Percentiles rank a stretch among this genome's conserved stretches.
Evolutionary conservation across 148 eudicot species (phyloP).

Genomic region (Limonium bicolor): DNA sequence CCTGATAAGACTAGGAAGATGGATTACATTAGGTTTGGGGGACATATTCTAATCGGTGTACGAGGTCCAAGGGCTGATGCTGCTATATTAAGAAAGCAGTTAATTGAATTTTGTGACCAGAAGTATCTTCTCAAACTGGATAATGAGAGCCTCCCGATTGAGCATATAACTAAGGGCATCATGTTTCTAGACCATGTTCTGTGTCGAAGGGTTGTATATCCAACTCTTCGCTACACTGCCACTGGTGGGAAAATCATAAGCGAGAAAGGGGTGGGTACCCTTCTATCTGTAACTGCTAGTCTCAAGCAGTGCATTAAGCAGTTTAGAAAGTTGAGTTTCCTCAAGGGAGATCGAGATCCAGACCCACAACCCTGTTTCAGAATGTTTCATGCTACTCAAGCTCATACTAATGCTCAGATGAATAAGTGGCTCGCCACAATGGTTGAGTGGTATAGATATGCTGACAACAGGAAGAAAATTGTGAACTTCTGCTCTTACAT

Average conservation of each 20-base stretch:
- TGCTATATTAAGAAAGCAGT: slow-evolving; percentile 64
- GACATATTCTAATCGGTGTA: slow-evolving; percentile 77
- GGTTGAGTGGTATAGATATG: slow-evolving; percentile 88
- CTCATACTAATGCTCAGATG: slow-evolving; percentile 90
- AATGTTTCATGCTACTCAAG: slow-evolving; percentile 96
- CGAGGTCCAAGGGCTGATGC: slow-evolving; percentile 97
- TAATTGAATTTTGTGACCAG: slow-evolving; percentile 84
- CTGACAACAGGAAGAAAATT: slow-evolving; percentile 85
- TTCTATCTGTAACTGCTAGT: slow-evolving; percentile 86
- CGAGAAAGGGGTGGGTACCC: slow-evolving; percentile 95
- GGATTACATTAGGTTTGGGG: slow-evolving; percentile 79
- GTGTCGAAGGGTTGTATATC: slow-evolving; percentile 86
- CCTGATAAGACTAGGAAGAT: slow-evolving; percentile 87
- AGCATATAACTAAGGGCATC: slow-evolving; percentile 91
- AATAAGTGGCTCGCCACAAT: slow-evolving; percentile 76
- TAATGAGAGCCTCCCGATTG: slow-evolving; percentile 87
- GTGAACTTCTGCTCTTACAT: slow-evolving; percentile 90
- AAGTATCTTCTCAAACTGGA: slow-evolving; percentile 72
- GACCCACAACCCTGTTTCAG: slow-evolving; percentile 96
- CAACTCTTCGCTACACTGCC: slow-evolving; percentile 87
- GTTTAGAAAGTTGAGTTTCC: slow-evolving; percentile 57
- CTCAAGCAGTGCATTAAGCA: slow-evolving; percentile 84
- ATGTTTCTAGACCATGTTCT: slow-evolving; percentile 92
- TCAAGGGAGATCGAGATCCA: slow-evolving; percentile 91
- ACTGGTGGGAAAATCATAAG: slow-evolving; percentile 92